Conservation (phyloP, 140 eudicot genomes). For the Erigeron philadelphicus region DNA sequence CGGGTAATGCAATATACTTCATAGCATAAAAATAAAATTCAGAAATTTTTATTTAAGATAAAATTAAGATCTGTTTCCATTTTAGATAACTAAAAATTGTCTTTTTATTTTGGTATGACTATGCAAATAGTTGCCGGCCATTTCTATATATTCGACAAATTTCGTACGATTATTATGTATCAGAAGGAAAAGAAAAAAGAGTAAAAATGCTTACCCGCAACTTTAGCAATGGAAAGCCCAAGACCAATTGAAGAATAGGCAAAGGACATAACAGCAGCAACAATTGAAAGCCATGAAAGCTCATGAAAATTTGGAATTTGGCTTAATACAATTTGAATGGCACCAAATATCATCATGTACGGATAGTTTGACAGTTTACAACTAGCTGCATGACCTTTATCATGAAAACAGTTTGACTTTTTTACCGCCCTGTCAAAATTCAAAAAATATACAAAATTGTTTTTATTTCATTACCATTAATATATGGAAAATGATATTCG, state of each 20-base stretch:
- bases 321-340: conserved; percentile 49
- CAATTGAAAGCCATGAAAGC: conserved; percentile 3
- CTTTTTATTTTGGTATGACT: too few species aligned
- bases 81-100: too few species aligned
- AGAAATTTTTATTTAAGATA: too few species aligned
- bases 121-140: too few species aligned
- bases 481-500: too few species aligned
- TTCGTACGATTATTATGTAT: too few species aligned
- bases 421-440: conserved; percentile 52
- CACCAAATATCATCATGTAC: conserved; percentile 51
- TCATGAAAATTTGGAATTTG: conserved; percentile 70
- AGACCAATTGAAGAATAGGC: conserved; percentile 15
- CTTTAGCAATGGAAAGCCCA: conserved; percentile 6
- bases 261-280: conserved; percentile 17
- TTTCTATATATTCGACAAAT: too few species aligned
- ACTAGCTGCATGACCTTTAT: conserved; percentile 34
- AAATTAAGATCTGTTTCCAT: too few species aligned
- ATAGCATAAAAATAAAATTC: too few species aligned
- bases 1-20: too few species aligned
- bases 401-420: conserved; percentile 70
- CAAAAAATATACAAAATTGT: background rate
- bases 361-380: conserved; percentile 51
- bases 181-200: too few species aligned
- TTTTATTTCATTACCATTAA: background rate
- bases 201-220: background rate